Base-by-base conservation (phyloP, 2,329 filamentous ascomycete genomes). In the Zasmidium cellare region DNA sequence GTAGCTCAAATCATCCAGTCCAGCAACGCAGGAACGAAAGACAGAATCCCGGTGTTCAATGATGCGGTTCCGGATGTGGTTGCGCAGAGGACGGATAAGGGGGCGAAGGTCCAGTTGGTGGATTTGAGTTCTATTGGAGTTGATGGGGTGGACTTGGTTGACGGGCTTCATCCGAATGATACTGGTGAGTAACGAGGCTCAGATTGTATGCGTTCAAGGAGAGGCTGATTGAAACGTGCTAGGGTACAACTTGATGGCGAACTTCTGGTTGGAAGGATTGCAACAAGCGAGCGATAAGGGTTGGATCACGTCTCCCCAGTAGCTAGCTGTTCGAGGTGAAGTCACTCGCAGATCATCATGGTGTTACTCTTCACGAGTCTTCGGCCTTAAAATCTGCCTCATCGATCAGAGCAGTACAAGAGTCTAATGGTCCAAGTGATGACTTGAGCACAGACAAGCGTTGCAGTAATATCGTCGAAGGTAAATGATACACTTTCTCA, bases 151-250 rank as follows among this genome's bases (percentile, higher is more conserved):
- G 55, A 58, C 25, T 24, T 55, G 55, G 46, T 31, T 16, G 59
- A 61, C 25, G 59, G 53, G 2, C 24, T 61, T 35, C 56, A 59
- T 57, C 56, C 59, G 2, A 59, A 56, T 55, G 56, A 51, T 55
- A 22, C 16, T n/a, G 56, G 53, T n/a, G 35, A 41, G 35, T 41
- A 5, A 3, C 3, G 35, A 41, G n/a, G 7, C n/a, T 14, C 6
- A 5, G 35, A n/a, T 41, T 14, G 35, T 9, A 18, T 6, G 16
- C 3, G n/a, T 41, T n/a, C 3, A 28, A 18, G 7, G 3, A 41
- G 7, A 5, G 35, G 35, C 35, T 41, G 12, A 41, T 18, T 41
- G 35, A 41, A 14, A 5, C 16, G 16, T 41, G 35, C 11, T 41
- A 41, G 7, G 35, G 2, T 59, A 58, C 48, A 53, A 54, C 12